Evolutionary conservation across 805 yeast genomes (phyloP).

Genomic region (Tetrapisispora taiwanensis): DNA sequence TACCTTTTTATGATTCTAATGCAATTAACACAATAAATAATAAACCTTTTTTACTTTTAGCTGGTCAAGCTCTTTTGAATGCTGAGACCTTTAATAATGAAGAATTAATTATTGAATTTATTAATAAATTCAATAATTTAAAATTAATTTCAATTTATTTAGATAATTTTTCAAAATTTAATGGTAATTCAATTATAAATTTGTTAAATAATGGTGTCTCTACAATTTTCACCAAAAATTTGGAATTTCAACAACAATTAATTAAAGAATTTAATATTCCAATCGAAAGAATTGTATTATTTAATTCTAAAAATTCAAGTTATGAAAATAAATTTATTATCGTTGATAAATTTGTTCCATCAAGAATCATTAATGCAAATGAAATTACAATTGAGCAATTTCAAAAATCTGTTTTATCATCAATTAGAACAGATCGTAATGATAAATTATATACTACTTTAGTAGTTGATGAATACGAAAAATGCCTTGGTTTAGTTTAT

Average conservation of each 20-base stretch:
- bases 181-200: constrained; percentile 38
- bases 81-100: constrained; percentile 6
- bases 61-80: constrained; percentile 23
- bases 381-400: constrained; percentile 13
- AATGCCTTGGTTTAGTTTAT: constrained; percentile 81
- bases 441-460: constrained; percentile 83
- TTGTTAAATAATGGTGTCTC: constrained; percentile 54
- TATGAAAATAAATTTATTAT: constrained; percentile 13
- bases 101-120: constrained; percentile 4
- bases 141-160: constrained; percentile 22
- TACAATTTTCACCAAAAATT: constrained; percentile 32
- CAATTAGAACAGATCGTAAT: constrained; percentile 66
- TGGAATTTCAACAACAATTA: constrained; percentile 24
- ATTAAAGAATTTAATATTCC: constrained; percentile 43
- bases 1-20: constrained; percentile 26
- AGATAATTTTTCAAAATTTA: constrained; percentile 14
- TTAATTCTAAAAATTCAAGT: constrained; percentile 17
- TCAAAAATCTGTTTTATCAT: constrained; percentile 31
- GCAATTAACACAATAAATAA: constrained; percentile 4
- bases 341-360: background rate
- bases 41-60: constrained; percentile 17
- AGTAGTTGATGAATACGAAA: constrained; percentile 58
- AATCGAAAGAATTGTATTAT: constrained; percentile 31
- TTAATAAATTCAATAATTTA: constrained; percentile 8
- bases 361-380: constrained; percentile 4